These are phyloP conservation scores for Rhodotorula sp. DNA, from an alignment of 1,284 basidiomycete genomes.

Conservation along the genomic window DNA sequence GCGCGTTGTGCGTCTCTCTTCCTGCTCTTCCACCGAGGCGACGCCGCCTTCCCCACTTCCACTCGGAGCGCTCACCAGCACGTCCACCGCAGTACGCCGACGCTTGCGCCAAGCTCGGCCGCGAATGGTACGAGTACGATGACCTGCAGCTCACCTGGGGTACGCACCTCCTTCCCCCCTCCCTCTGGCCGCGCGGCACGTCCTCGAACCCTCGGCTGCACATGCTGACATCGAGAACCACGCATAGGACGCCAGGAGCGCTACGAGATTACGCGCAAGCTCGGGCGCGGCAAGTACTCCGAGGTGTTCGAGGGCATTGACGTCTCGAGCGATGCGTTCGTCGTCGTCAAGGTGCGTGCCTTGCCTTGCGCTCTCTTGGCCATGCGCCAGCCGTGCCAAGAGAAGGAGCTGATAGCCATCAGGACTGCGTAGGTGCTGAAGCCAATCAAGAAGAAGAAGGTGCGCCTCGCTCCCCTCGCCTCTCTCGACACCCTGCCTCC, in stretches of 20 bases:
- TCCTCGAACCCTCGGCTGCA: not conserved
- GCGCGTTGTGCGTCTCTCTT: not conserved
- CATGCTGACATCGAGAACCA: not conserved
- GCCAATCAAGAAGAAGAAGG: conserved; percentile 83
- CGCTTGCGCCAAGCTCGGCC: conserved; percentile 61
- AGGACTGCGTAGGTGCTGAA: conserved; percentile 67
- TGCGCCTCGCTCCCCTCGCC: too few relatives aligned
- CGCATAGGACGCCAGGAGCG: conserved; percentile 71
- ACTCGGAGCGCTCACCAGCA: too few relatives aligned
- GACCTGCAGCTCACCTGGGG: conserved; percentile 92
- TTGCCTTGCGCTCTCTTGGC: not conserved
- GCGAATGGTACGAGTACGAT: conserved; percentile 68
- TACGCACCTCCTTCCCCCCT: not conserved
- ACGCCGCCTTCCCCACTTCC: not conserved
- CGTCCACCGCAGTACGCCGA: conserved; percentile 54
- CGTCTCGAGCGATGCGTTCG: conserved; percentile 88
- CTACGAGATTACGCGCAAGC: conserved; percentile 97
- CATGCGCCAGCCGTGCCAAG: too few relatives aligned
- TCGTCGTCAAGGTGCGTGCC: conserved; percentile 75
- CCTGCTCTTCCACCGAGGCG: too few relatives aligned
- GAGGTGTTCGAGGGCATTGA: conserved; percentile 98
- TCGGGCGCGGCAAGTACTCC: conserved; percentile 94
- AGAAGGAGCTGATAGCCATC: too few relatives aligned
- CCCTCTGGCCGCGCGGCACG: not conserved
- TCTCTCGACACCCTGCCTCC: not conserved